These are phyloP conservation scores for Berkeleyomyces rouxiae DNA, from an alignment of 2,329 filamentous ascomycete genomes.

Conservation along the genomic window DNA sequence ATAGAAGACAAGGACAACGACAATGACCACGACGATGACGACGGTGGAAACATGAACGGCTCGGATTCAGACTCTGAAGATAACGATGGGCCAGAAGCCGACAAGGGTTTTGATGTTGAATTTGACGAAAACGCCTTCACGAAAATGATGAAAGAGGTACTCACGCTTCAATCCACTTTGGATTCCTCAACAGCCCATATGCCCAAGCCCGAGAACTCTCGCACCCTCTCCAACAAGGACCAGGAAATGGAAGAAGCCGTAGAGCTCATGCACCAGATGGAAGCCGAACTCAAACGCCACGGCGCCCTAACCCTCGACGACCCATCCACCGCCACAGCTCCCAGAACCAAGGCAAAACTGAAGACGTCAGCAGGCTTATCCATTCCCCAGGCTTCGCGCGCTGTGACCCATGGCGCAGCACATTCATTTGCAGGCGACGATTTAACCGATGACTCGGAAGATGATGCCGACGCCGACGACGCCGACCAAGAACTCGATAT, in stretches of 20 bases:
- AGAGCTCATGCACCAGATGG: conserved; percentile 51
- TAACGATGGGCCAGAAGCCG: conserved; percentile 48
- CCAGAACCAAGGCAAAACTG: background rate
- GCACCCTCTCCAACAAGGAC: conserved; percentile 8
- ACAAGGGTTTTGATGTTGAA: conserved; percentile 57
- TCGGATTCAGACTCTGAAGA: background rate
- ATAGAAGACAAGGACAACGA: conserved; percentile 32
- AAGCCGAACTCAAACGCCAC: conserved; percentile 52
- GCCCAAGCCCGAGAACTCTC: conserved; percentile 16
- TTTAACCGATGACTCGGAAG: conserved; percentile 17
- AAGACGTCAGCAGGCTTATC: background rate
- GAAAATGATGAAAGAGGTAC: conserved; percentile 82
- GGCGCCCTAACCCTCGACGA: conserved; percentile 45
- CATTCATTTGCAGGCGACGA: background rate
- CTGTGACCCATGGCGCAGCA: background rate
- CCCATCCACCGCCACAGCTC: conserved; percentile 18
- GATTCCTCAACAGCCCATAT: background rate
- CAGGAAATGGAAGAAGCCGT: conserved; percentile 45
- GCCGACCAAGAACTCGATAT: conserved; percentile 50
- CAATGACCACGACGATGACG: conserved; percentile 20
- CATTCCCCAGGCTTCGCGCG: background rate
- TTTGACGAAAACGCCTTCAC: conserved; percentile 78
- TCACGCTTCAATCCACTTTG: conserved; percentile 40
- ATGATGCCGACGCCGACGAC: conserved; percentile 33
- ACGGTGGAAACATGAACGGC: conserved; percentile 20